Evolutionary conservation across 1,284 basidiomycete species (phyloP), one percentile per base, ranked within the genome.

Genomic region (Ceratobasidium sp.): DNA sequence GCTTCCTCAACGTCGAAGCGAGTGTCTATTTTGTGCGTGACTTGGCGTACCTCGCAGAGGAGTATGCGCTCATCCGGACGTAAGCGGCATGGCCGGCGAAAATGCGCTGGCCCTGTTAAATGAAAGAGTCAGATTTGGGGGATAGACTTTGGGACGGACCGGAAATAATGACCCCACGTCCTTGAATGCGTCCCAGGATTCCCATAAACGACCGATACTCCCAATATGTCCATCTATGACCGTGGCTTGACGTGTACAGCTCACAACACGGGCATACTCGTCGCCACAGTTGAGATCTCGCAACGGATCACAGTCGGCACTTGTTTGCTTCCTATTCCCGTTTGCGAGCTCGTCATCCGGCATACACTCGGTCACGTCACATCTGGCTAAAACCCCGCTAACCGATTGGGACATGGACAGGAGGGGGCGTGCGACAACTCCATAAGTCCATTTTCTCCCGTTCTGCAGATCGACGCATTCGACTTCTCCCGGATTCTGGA

Each of bases 381-480:
- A 27, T 29, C 47, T 47, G 31, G 60, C 47, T 31, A 38, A 52
- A 52, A 50, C 45, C 56, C 32, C 47, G 31, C 60, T 45, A 22
- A 22, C 31, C 35, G n/a, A 7, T 32, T 40, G 57, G 20, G 57
- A 60, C 49, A 60, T 22, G n/a, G 35, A n/a, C 54, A 57, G 35
- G 15, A 20, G 7, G 47, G 29, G 47, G 47, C 47, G 47, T 50
- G 56, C 42, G 13, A 49, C 31, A 32, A 32, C 60, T 38, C 60
- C 60, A 64, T 64, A 64, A 32, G 60, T 50, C 60, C 47, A 34
- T 15, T 50, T 47, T 64, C 35, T 17, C 60, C 60, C 31, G 45
- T 60, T 60, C 60, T 25, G 60, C 34, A 64, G 60, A 64, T 64
- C 60, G 45, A 50, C 60, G 7, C 31, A 12, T 25, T 45, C 42